phyloP scores from a whole-genome alignment of 1,139 yeast species.

The Blastobotrys aristatus region DNA sequence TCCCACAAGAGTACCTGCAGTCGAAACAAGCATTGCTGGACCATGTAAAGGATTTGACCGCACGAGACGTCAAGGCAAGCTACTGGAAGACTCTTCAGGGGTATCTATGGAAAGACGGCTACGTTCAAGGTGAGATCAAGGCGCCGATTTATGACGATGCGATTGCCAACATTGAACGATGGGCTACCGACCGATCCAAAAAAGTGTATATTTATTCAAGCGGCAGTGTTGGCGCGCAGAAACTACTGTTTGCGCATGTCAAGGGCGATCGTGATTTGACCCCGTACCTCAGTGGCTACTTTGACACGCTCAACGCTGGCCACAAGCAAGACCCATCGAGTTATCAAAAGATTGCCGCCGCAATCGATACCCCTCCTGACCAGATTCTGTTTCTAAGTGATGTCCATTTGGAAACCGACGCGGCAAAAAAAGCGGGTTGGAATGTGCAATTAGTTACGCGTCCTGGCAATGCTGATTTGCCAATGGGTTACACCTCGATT shows the following conservation, averaged over 20 bases:
- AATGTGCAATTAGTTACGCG: conserved; percentile 55
- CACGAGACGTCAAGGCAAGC: conserved; percentile 70
- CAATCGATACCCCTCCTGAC: conserved; percentile 38
- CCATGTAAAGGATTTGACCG: conserved; percentile 56
- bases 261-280: conserved; percentile 46
- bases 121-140: conserved; percentile 61
- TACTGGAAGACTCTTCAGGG: conserved; percentile 79
- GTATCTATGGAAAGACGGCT: conserved; percentile 74
- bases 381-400: conserved; percentile 70
- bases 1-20: conserved; percentile 39
- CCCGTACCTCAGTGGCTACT: conserved; percentile 56
- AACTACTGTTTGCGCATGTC: conserved; percentile 65
- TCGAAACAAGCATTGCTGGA: conserved; percentile 34
- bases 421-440: conserved; percentile 68
- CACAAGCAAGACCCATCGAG: conserved; percentile 55
- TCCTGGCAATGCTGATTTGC: conserved; percentile 66
- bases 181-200: conserved; percentile 12
- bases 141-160: conserved; percentile 82
- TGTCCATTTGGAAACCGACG: conserved; percentile 43
- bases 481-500: conserved; percentile 16
- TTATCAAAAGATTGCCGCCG: conserved; percentile 51
- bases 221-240: conserved; percentile 88
- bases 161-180: conserved; percentile 46
- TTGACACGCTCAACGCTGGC: conserved; percentile 83
- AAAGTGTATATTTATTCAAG: conserved; percentile 74